phyloP scores from a whole-genome alignment of 352 stramenopile genomes.

The Phytophthora boehmeriae region DNA sequence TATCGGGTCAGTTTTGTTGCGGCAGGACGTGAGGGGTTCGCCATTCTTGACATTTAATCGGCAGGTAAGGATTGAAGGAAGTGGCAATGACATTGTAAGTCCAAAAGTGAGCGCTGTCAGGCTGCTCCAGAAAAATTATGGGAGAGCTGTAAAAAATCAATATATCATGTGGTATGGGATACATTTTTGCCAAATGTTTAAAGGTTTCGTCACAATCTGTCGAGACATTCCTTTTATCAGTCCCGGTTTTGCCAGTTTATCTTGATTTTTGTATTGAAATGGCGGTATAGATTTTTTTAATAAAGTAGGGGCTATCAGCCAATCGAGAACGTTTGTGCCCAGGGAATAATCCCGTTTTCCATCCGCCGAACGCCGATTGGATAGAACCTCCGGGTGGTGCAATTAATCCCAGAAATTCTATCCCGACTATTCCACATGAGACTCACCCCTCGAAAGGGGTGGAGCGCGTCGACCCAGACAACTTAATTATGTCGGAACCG shows the following conservation, averaged over 20 bases:
- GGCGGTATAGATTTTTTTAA: not conserved
- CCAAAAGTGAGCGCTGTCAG: not conserved
- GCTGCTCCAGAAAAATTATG: not conserved
- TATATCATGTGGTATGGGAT: not conserved
- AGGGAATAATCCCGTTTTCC: constrained; percentile 18
- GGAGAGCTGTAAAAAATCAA: not conserved
- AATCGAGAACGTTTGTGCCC: constrained; percentile 20
- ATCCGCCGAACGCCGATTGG: constrained; percentile 13
- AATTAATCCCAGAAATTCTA: constrained; percentile 9
- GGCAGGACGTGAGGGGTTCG: too few species aligned
- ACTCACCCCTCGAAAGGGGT: too few species aligned
- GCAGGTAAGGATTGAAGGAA: constrained; percentile 5
- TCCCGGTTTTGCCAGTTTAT: too few species aligned
- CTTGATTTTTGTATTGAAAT: constrained; percentile 15
- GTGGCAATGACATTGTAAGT: not conserved
- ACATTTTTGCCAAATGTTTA: constrained; percentile 3
- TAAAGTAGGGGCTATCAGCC: constrained; percentile 17
- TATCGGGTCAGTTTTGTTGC: constrained; percentile 1
- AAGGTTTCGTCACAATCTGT: not conserved
- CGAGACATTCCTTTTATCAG: not conserved
- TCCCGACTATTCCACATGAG: too few species aligned
- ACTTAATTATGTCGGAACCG: constrained; percentile 1
- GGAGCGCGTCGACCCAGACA: too few species aligned
- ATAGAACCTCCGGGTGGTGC: not conserved
- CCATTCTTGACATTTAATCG: constrained; percentile 5